A percentile compares a stretch with the other conserved stretches of the same genome.
Conservation (phyloP, 495 filamentous ascomycete species). For the Terfezia boudieri region DNA sequence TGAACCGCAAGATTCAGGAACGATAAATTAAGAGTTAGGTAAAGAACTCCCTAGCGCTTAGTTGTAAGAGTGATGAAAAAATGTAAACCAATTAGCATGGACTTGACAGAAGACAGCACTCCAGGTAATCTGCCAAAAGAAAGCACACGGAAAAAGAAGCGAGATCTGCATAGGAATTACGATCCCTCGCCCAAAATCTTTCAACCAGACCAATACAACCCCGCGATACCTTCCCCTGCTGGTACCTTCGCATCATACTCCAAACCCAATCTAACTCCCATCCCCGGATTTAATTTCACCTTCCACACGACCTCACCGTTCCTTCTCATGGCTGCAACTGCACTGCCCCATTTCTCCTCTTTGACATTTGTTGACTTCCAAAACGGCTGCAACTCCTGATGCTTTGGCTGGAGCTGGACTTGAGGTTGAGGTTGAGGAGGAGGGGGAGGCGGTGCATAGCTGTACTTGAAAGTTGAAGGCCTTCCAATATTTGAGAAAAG, state of each 20-base stretch:
- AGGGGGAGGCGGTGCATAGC: no score
- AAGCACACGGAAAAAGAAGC: no score
- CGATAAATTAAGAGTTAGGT: no score
- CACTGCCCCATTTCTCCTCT: slow-evolving; percentile 26
- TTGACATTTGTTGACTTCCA: slow-evolving; percentile 7
- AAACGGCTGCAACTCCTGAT: neutral
- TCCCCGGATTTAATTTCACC: slow-evolving; percentile 33
- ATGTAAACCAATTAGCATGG: no score
- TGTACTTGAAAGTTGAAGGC: neutral
- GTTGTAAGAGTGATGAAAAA: no score
- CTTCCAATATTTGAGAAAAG: neutral
- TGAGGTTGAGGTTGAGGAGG: neutral
- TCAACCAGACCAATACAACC: neutral
- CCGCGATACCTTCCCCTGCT: slow-evolving; percentile 25
- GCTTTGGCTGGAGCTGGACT: slow-evolving; percentile 4
- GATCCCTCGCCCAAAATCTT: no score
- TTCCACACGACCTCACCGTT: slow-evolving; percentile 40
- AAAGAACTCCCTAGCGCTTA: no score
- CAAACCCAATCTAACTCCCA: slow-evolving; percentile 32
- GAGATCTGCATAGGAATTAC: no score
- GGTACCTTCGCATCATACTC: slow-evolving; percentile 43
- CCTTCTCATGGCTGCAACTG: slow-evolving; percentile 29
- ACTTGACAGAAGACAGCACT: no score
- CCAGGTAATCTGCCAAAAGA: no score
- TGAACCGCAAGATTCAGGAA: no score